Percentiles rank a stretch among this genome's conserved stretches.
These are phyloP conservation scores for Endocalyx cinctus DNA, from an alignment of 2,329 filamentous ascomycete genomes.

Conservation along the genomic window DNA sequence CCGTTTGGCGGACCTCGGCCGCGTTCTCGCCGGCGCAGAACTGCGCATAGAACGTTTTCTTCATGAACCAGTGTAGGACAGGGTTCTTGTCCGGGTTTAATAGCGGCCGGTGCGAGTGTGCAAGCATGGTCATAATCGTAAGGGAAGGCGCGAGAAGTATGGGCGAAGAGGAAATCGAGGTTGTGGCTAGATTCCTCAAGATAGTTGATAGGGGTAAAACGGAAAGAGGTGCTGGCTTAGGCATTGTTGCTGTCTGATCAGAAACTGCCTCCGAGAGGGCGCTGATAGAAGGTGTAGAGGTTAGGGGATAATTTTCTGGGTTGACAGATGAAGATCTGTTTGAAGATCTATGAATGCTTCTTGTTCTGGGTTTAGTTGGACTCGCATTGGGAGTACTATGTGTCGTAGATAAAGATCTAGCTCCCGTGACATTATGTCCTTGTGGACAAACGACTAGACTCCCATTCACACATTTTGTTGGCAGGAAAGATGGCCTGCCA, in stretches of 20 bases:
- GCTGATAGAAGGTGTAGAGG: constrained; percentile 12
- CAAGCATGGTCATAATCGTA: constrained; percentile 61
- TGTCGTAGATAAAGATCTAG: constrained; percentile 7
- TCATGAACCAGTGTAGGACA: constrained; percentile 64
- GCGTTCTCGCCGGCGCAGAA: constrained; percentile 82
- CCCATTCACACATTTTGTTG: constrained; percentile 10
- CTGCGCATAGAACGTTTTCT: constrained; percentile 82
- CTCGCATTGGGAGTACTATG: constrained; percentile 2
- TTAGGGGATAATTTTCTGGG: too few species aligned
- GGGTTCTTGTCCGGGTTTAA: constrained; percentile 74
- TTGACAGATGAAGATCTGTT: constrained; percentile 17
- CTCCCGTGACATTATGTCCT: constrained; percentile 15
- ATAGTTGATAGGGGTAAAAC: constrained; percentile 63
- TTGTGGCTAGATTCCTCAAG: constrained; percentile 65
- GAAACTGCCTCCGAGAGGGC: constrained; percentile 3
- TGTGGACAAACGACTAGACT: too few species aligned
- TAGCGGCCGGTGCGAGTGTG: constrained; percentile 61
- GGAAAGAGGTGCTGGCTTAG: constrained; percentile 45
- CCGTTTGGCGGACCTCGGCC: constrained; percentile 61
- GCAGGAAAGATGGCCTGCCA: constrained; percentile 18
- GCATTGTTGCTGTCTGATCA: constrained; percentile 9
- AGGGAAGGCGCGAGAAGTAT: constrained; percentile 67
- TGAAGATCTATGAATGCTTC: constrained; percentile 23
- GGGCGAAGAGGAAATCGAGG: constrained; percentile 64
- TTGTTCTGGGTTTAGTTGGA: constrained; percentile 12